These are phyloP conservation scores for Penicillium thymicola DNA, from an alignment of 2,329 filamentous ascomycete genomes.

Conservation along the genomic window DNA sequence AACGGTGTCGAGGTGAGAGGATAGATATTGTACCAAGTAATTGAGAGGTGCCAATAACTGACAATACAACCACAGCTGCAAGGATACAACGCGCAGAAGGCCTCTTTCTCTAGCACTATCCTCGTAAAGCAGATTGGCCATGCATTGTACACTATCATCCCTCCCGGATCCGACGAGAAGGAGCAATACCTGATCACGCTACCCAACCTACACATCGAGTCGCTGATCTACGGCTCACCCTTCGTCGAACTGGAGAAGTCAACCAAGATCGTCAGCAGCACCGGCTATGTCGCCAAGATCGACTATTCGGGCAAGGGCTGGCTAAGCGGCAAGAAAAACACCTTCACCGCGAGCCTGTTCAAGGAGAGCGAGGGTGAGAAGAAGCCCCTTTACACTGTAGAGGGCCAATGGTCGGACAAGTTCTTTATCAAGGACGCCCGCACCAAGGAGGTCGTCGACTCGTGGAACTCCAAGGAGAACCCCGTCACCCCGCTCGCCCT, in stretches of 20 bases:
- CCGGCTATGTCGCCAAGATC: slow-evolving; percentile 82
- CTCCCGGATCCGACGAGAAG: slow-evolving; percentile 52
- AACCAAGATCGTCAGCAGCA: slow-evolving; percentile 81
- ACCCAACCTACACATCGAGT: slow-evolving; percentile 88
- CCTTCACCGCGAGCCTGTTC: slow-evolving; percentile 72
- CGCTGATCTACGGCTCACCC: slow-evolving; percentile 68
- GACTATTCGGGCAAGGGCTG: slow-evolving; percentile 93
- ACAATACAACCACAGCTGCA: slow-evolving; percentile 43
- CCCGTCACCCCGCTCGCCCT: slow-evolving; percentile 67
- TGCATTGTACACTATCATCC: slow-evolving; percentile 68
- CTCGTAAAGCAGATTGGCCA: slow-evolving; percentile 94
- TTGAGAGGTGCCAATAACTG: neutral
- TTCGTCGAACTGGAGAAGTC: slow-evolving; percentile 87
- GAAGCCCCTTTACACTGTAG: slow-evolving; percentile 71
- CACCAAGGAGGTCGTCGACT: slow-evolving; percentile 51
- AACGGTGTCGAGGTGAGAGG: slow-evolving; percentile 63
- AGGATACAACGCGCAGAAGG: slow-evolving; percentile 95
- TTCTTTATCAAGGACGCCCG: slow-evolving; percentile 74
- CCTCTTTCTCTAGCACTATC: slow-evolving; percentile 89
- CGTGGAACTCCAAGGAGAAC: slow-evolving; percentile 58
- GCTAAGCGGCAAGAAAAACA: slow-evolving; percentile 95
- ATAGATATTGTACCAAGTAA: neutral
- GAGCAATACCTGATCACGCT: slow-evolving; percentile 89
- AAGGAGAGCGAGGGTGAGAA: slow-evolving; percentile 63
- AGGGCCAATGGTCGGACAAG: slow-evolving; percentile 84